Conservation (phyloP, 192 early-diverging fungal species). For the Podila horticola region DNA sequence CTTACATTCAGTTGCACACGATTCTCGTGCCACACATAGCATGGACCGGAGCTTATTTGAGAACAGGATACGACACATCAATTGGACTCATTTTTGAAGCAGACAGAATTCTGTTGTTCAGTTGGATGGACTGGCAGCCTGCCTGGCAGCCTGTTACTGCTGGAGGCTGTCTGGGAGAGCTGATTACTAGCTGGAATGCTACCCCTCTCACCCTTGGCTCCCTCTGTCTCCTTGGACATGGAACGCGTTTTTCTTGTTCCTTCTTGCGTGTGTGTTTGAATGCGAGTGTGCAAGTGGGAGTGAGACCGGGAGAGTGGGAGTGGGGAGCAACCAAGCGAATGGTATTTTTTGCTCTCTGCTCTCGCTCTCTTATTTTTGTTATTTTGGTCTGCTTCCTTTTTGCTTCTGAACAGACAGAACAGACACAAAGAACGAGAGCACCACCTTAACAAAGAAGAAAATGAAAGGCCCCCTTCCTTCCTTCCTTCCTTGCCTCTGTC, state of each 20-base stretch:
- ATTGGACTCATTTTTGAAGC: no score
- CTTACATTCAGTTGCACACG: background rate
- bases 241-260: background rate
- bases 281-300: no score
- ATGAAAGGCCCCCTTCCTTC: background rate
- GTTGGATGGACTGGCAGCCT: no score
- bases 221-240: slow-evolving; percentile 4
- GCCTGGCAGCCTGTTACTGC: no score
- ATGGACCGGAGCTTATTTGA: no score
- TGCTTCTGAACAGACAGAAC: background rate
- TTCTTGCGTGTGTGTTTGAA: background rate
- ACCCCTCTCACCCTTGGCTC: background rate
- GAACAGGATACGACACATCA: no score
- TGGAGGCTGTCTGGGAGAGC: background rate
- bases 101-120: no score
- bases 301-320: no score
- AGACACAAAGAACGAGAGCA: background rate
- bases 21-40: no score
- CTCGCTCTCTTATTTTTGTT: slow-evolving; percentile 6
- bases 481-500: background rate
- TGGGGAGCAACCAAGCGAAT: background rate
- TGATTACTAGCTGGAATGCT: background rate
- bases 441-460: background rate
- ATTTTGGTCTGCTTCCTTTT: slow-evolving; percentile 1
- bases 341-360: background rate